phyloP scores from a whole-genome alignment of 2,329 filamentous ascomycete species.

The Harringtonia aguacate region DNA sequence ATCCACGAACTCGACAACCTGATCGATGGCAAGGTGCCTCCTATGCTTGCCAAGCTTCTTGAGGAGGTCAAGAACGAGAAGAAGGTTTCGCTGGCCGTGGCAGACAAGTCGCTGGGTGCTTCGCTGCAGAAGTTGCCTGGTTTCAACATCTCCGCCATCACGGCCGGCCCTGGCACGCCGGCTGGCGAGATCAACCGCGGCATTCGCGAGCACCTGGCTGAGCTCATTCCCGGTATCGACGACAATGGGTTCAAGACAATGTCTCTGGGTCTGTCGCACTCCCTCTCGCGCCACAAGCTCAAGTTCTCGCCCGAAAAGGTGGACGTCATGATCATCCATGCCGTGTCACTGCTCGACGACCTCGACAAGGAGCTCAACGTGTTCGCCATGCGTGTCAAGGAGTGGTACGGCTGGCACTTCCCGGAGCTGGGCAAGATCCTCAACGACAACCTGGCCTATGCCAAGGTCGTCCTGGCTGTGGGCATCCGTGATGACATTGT shows the following conservation, averaged over 20 bases:
- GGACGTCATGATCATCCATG: constrained; percentile 98
- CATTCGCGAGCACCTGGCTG: constrained; percentile 82
- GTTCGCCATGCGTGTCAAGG: constrained; percentile 98
- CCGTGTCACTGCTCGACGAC: constrained; percentile 86
- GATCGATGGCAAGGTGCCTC: constrained; percentile 89
- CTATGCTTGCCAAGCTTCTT: constrained; percentile 71
- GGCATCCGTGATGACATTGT: constrained; percentile 78
- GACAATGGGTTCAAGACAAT: constrained; percentile 86
- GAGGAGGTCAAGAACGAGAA: constrained; percentile 93
- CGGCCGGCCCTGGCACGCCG: constrained; percentile 66
- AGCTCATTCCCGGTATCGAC: constrained; percentile 79
- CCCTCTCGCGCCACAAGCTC: constrained; percentile 91
- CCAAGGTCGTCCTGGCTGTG: constrained; percentile 76
- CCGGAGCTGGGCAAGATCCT: constrained; percentile 95
- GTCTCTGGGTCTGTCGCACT: constrained; percentile 93
- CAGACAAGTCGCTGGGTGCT: constrained; percentile 83
- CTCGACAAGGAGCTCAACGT: constrained; percentile 98
- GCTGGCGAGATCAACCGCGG: constrained; percentile 88
- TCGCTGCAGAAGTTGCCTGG: constrained; percentile 88
- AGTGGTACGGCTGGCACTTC: constrained; percentile 99
- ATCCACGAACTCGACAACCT: constrained; percentile 83
- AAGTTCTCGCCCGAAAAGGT: constrained; percentile 99
- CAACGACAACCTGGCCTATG: constrained; percentile 93
- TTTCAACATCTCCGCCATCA: constrained; percentile 73
- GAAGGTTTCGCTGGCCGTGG: constrained; percentile 89